phyloP scores from a whole-genome alignment of 805 yeast species.

The Suhomyces faveliae region DNA sequence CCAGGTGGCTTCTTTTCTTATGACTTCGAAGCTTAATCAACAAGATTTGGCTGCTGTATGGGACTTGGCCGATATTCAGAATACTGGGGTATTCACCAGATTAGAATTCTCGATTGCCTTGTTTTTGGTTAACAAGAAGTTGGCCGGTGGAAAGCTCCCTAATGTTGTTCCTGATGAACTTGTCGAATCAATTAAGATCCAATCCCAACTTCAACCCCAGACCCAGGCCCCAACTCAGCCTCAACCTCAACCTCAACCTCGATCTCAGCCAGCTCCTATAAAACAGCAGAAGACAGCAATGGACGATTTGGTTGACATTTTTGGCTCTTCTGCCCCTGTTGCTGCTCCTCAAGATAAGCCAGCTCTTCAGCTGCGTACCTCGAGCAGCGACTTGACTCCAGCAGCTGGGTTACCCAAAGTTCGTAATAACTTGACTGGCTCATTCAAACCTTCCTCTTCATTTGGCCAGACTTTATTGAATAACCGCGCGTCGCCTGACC shows the following conservation, averaged over 20 bases:
- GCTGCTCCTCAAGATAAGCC: conserved; percentile 10
- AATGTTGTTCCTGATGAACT: conserved; percentile 70
- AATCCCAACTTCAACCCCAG: conserved; percentile 11
- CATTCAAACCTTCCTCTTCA: conserved; percentile 77
- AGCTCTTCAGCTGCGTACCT: conserved; percentile 23
- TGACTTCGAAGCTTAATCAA: conserved; percentile 83
- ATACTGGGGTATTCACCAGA: conserved; percentile 75
- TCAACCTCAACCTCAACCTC: conserved; percentile 8
- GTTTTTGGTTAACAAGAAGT: conserved; percentile 82
- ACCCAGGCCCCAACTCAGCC: conserved; percentile 7
- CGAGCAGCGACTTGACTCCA: conserved; percentile 34
- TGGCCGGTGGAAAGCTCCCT: conserved; percentile 78
- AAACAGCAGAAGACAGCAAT: conserved; percentile 50
- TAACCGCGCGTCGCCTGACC: conserved; percentile 19
- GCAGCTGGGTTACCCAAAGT: conserved; percentile 30
- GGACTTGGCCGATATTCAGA: conserved; percentile 91
- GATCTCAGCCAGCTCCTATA: neutral
- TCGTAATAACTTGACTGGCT: conserved; percentile 31
- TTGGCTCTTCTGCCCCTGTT: conserved; percentile 27
- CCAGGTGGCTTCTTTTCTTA: conserved; percentile 84
- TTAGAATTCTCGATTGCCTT: conserved; percentile 91
- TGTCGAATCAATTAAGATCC: conserved; percentile 29
- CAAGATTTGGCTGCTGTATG: conserved; percentile 84
- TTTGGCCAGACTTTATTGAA: conserved; percentile 75
- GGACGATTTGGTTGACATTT: conserved; percentile 61